Base-by-base conservation (phyloP, 139 green algal species). In the Haematococcus sp. region DNA sequence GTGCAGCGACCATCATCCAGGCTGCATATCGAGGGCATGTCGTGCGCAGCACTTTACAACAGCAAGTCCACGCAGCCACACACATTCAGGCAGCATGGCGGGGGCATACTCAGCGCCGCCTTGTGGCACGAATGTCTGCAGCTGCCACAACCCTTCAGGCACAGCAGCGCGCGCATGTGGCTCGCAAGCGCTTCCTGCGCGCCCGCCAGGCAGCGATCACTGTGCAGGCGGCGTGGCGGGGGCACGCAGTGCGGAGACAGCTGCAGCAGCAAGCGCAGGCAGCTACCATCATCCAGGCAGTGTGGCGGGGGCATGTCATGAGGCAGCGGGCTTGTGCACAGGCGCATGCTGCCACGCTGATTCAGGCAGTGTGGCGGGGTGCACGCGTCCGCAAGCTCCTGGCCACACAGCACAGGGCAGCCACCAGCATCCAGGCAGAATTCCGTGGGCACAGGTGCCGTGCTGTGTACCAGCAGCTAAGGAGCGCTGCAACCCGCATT, bases 41-140 rank as follows among this genome's bases (percentile, higher is more conserved):
- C 27, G 70, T 75, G 19, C 73, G 81, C 67, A 64, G 54, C 51
- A 60, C 61, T 32, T 44, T 68, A 9, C 73, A 68, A n/a, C 69
- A 63, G 68, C 40, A 49, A 11, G 11, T 19, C 55, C 28, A 31
- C 5, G 74, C 73, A 43, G 70, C 66, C 2, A 19, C 60, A 32
- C n/a, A 9, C 1, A 2, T 87, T 25, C 84, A 93, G 72, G 78
- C 88, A 22, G 64, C 59, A 0, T 84, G 73, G 69, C 72, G 88
- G 7, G 81, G 74, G 3, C 46, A 55, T 28, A 49, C 65, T 55
- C 77, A 61, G 16, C 77, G 80, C 44, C 68, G 46, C 31, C 32
- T 55, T 31, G 74, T 83, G 54, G 32, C 15, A n/a, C 32, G 43
- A 20, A 19, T 78, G 54, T 32, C 31, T 4, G 15, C 9, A 19